Conservation (phyloP, 495 filamentous ascomycete species). For the Talaromyces proteolyticus region DNA sequence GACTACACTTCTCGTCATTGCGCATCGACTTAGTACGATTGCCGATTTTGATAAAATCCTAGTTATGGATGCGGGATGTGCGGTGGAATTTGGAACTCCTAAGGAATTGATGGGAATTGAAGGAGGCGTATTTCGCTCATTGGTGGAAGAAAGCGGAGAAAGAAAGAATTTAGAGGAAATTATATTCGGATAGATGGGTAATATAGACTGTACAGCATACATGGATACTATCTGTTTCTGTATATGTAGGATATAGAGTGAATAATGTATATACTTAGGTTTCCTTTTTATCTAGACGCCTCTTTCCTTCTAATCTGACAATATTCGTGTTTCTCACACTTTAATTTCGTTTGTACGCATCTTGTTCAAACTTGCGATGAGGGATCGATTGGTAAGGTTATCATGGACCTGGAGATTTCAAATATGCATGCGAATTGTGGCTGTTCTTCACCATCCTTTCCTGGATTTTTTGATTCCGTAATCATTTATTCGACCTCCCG, state of each 20-base stretch:
- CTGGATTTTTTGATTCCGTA: background rate
- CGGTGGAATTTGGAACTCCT: conserved; percentile 62
- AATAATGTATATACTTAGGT: too few relatives aligned
- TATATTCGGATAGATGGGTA: conserved; percentile 22
- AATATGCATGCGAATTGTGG: too few relatives aligned
- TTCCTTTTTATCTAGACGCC: too few relatives aligned
- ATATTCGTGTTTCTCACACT: too few relatives aligned
- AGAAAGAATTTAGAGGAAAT: conserved; percentile 50
- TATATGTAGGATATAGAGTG: too few relatives aligned
- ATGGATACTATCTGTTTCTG: too few relatives aligned
- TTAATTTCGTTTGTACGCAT: too few relatives aligned
- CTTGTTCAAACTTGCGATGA: too few relatives aligned
- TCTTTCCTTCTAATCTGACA: too few relatives aligned
- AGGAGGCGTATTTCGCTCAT: conserved; percentile 49
- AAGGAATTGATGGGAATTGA: conserved; percentile 49
- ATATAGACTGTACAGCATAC: too few relatives aligned
- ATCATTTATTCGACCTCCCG: background rate
- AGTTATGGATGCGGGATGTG: conserved; percentile 60
- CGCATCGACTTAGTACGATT: conserved; percentile 70
- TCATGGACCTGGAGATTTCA: too few relatives aligned
- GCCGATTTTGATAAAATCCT: conserved; percentile 71
- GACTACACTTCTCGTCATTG: conserved; percentile 65
- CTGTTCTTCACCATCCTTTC: background rate
- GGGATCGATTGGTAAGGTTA: too few relatives aligned
- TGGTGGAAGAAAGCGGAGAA: conserved; percentile 67